Evolutionary conservation across 345 rosid species (phyloP).

Genomic region (Rubroshorea leprosula): DNA sequence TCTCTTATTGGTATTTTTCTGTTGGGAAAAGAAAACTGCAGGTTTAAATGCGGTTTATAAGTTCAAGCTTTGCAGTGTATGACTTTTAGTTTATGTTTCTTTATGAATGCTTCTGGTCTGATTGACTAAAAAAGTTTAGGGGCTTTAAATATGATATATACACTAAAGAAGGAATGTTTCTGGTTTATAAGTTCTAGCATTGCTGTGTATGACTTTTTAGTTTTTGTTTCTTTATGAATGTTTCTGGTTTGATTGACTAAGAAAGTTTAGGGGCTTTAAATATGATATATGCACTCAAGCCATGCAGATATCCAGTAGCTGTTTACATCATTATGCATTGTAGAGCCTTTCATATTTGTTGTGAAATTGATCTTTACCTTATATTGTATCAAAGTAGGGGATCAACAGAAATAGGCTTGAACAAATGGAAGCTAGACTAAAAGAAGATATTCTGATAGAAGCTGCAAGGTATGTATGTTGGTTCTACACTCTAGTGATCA

Average conservation of each 20-base stretch:
- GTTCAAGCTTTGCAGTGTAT: too few relatives aligned
- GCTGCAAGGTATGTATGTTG: conserved; percentile 61
- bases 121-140: conserved; percentile 1
- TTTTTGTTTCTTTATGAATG: too few relatives aligned
- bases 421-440: conserved; percentile 90
- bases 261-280: conserved; percentile 1
- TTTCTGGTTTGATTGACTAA: not conserved
- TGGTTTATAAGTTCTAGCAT: too few relatives aligned
- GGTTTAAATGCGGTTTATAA: too few relatives aligned
- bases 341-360: conserved; percentile 1
- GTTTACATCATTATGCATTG: not conserved
- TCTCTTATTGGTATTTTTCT: too few relatives aligned
- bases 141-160: not conserved
- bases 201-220: too few relatives aligned
- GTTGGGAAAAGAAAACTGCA: too few relatives aligned
- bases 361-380: conserved; percentile 4
- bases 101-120: too few relatives aligned
- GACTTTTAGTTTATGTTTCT: not conserved
- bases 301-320: not conserved
- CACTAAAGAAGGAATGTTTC: too few relatives aligned
- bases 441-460: conserved; percentile 85
- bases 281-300: not conserved
- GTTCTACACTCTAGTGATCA: conserved; percentile 1
- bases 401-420: conserved; percentile 87
- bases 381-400: conserved; percentile 53